phyloP scores from a whole-genome alignment of 78 protist species.

The Dictyostelium purpureum region DNA sequence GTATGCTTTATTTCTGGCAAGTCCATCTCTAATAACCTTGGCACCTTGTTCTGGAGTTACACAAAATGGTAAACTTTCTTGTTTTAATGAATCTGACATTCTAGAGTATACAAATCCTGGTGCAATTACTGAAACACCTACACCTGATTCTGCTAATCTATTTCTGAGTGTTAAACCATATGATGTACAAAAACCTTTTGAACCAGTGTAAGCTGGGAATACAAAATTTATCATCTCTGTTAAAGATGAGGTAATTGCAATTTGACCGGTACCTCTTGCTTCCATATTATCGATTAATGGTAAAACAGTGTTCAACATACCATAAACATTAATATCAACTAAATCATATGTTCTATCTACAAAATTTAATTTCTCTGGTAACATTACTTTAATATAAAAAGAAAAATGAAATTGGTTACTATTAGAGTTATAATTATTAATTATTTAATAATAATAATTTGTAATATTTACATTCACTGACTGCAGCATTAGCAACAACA shows the following conservation, averaged over 20 bases:
- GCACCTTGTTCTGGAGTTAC: constrained; percentile 4
- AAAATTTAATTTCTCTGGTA: constrained; percentile 3
- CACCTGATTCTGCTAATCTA: neutral
- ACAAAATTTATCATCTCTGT: neutral
- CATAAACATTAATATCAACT: constrained; percentile 6
- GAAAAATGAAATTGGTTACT: no score
- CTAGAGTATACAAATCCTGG: constrained; percentile 16
- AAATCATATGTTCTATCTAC: constrained; percentile 6
- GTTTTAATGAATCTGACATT: constrained; percentile 22
- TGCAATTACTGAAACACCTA: constrained; percentile 20
- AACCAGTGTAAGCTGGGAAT: neutral
- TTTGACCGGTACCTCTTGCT: constrained; percentile 22
- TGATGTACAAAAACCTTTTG: neutral
- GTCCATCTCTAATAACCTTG: neutral
- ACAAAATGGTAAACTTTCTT: neutral
- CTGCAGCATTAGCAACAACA: constrained; percentile 41
- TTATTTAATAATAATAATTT: neutral
- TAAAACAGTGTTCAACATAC: constrained; percentile 21
- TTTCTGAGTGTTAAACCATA: constrained; percentile 20
- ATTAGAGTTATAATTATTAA: neutral
- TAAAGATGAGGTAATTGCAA: constrained; percentile 7
- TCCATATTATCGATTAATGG: neutral
- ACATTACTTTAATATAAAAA: no score
- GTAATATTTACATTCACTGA: constrained; percentile 5
- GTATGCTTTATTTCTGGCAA: neutral